phyloP scores from a whole-genome alignment of 345 rosid species.

The Brassica juncea region DNA sequence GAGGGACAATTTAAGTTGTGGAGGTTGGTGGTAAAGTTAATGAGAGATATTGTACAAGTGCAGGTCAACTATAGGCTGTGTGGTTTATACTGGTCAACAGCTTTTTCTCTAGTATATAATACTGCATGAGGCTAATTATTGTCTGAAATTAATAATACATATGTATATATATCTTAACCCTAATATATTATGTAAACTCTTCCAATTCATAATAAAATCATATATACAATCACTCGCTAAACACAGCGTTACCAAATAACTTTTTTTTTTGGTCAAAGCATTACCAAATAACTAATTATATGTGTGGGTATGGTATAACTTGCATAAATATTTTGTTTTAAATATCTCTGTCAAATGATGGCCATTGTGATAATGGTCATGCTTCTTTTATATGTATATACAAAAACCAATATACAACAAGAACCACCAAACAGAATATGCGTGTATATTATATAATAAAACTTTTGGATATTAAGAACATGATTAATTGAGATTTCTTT shows the following conservation, averaged over 20 bases:
- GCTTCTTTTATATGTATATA: conserved; percentile 15
- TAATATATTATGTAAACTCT: background rate
- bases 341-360: conserved; percentile 1
- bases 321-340: background rate
- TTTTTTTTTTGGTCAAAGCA: background rate
- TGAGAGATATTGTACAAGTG: conserved; percentile 37
- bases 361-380: conserved; percentile 20
- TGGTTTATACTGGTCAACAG: conserved; percentile 27
- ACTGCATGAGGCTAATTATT: conserved; percentile 15
- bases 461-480: background rate
- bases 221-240: conserved; percentile 16
- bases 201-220: background rate
- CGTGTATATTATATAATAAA: background rate
- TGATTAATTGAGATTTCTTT: no score
- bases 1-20: conserved; percentile 21
- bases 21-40: conserved; percentile 44
- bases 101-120: conserved; percentile 1
- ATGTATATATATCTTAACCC: conserved; percentile 4
- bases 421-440: conserved; percentile 16
- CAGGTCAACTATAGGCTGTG: conserved; percentile 36
- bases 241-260: conserved; percentile 4
- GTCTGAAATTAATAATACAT: background rate
- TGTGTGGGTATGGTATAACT: conserved; percentile 8
- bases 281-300: conserved; percentile 1
- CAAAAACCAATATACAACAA: conserved; percentile 22